phyloP scores from a whole-genome alignment of 139 green algal genomes.

The Closterium sp. region DNA sequence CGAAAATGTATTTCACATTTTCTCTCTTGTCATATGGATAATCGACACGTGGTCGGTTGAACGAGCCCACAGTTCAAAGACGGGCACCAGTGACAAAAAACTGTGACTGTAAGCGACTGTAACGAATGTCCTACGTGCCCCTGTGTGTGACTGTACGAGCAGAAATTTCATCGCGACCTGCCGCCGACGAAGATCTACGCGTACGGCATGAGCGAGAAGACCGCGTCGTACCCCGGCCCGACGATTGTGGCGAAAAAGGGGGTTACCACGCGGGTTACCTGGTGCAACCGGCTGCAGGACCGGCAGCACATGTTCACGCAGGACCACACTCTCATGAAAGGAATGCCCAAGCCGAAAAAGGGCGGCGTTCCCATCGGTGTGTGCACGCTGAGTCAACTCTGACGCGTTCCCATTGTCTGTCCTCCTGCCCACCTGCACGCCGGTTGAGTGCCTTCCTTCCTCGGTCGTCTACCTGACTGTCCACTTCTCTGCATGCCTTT shows the following conservation, averaged over 20 bases:
- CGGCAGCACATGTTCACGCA: conserved; percentile 17
- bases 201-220: conserved; percentile 7
- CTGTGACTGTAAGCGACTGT: not conserved
- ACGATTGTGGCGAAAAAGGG: conserved; percentile 21
- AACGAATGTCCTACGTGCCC: not conserved
- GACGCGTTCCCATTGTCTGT: not conserved
- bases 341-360: not conserved
- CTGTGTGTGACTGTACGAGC: not conserved
- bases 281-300: conserved; percentile 27
- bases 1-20: no score
- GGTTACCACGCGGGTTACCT: not conserved
- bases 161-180: conserved; percentile 35
- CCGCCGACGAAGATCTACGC: conserved; percentile 21
- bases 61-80: not conserved
- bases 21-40: no score
- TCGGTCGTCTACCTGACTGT: not conserved
- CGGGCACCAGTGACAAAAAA: no score
- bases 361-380: conserved; percentile 21
- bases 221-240: conserved; percentile 14
- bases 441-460: not conserved
- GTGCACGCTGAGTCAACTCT: not conserved
- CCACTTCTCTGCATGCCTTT: not conserved
- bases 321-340: conserved; percentile 13
- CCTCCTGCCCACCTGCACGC: not conserved
- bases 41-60: not conserved